These are phyloP conservation scores for Chloris gayana DNA, from an alignment of 176 grass and related monocot species.

Conservation along the genomic window DNA sequence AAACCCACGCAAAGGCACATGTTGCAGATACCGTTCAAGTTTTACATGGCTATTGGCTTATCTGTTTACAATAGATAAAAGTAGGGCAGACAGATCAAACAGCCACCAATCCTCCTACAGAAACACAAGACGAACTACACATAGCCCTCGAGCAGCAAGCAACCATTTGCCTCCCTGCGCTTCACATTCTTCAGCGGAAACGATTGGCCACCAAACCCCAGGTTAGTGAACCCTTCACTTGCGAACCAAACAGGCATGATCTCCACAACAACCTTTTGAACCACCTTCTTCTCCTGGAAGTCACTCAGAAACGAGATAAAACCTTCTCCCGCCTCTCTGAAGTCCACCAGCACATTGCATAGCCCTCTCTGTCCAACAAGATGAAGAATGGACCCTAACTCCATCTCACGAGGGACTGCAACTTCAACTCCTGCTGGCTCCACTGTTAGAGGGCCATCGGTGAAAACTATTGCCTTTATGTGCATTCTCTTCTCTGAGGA, in stretches of 20 bases:
- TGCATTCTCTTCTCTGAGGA: conserved; percentile 43
- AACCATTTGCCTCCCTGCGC: conserved; percentile 43
- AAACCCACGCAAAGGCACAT: no score
- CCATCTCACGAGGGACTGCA: conserved; percentile 54
- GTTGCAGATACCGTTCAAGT: no score
- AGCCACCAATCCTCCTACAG: neutral
- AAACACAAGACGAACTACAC: conserved; percentile 29
- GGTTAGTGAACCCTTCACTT: conserved; percentile 29
- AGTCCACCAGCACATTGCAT: conserved; percentile 71
- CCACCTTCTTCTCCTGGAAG: conserved; percentile 56
- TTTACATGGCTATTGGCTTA: no score
- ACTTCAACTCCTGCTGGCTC: conserved; percentile 52
- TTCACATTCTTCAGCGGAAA: conserved; percentile 57
- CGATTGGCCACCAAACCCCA: conserved; percentile 57
- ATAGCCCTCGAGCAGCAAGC: conserved; percentile 72
- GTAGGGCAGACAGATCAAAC: neutral
- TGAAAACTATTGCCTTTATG: conserved; percentile 50
- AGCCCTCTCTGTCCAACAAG: conserved; percentile 53
- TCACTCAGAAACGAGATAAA: conserved; percentile 54
- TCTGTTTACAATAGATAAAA: neutral
- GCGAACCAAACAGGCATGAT: conserved; percentile 52
- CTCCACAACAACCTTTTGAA: conserved; percentile 89
- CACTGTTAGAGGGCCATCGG: conserved; percentile 53
- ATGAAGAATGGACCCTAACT: conserved; percentile 56
- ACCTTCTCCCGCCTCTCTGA: conserved; percentile 45